Base-by-base conservation (phyloP, 2,329 filamentous ascomycete genomes). In the Cladosporium cucumerinum region DNA sequence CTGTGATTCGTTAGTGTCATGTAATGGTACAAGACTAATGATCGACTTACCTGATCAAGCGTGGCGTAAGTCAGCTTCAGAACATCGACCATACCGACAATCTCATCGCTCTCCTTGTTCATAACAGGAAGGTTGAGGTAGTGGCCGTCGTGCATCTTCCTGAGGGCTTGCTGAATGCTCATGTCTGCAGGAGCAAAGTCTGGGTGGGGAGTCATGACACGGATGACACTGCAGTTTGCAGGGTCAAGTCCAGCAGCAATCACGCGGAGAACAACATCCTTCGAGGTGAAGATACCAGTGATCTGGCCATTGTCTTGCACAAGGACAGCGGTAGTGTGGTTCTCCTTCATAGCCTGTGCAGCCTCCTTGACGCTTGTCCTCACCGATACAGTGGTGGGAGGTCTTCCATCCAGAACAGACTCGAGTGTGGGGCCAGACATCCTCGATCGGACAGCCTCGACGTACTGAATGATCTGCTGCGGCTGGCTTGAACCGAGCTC, bases 81-180 rank as follows among this genome's bases (percentile, higher is more conserved):
- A 66, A 99, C 95, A 78, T 99, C 95, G 28, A 99, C 95, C 95
- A 99, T 99, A 73, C 95, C 95, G 65, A 99, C 95, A 75, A 99
- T 99, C 79, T 99, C 95, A 69, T 94, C 95, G 67, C 87, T 85
- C 70, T 96, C 93, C 61, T 75, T 73, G 78, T 97, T 97, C 95
- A 99, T 99, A 68, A 99, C 95, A 10, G 95, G 95, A 52, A 99
- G 83, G 78, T 99, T 99, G 63, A 99, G 87, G 78, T 99, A 99
- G 79, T 99, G 95, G 16, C 95, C 95, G 82, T 99, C 94, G 77
- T 99, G 95, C 95, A 99, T 99, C 85, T 99, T 99, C 73, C 95
- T 89, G 63, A 99, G 87, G 73, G 95, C 95, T 71, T 94, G 92
- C 81, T 99, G 95, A 75, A 99, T 98, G 78, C 89, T 98, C 95